Base-by-base conservation (phyloP, 2,329 filamentous ascomycete species). In the Colletotrichum truncatum region DNA sequence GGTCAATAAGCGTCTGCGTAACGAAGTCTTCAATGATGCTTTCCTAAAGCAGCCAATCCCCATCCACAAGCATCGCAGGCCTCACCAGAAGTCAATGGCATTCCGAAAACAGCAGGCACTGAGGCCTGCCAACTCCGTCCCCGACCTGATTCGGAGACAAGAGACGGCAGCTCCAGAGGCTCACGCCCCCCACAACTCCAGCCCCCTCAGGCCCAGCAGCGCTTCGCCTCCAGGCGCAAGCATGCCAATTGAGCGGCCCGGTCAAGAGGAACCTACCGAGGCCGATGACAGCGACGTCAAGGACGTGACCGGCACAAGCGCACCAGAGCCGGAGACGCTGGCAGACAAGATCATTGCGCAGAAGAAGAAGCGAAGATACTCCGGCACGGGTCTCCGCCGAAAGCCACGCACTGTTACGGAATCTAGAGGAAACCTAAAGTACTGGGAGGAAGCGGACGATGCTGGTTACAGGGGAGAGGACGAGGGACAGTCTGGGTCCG, bases 21-120 rank as follows among this genome's bases (percentile, higher is more conserved):
- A 97, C 74, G 93, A 97, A 76, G 94, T 98, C 1, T 91, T 98
- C 73, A 93, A 94, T 38, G 94, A 98, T 74, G 95, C 95, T 0
- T 98, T 98, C 73, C 83, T 93, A 43, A 93, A 94, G 64, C 91
- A 94, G 56, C 89, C 92, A 0, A 92, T 97, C 66, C 90, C 93
- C n/a, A 81, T 90, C 71, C 93, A 94, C 71, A 90, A 91, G 67
- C 90, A 94, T 66, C 89, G 91, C 30, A 87, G 88, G 67, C 91
- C 91, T 66, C 87, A 89, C 41, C 88, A 91, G 72, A 85, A 91
- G 58, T 85, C 87, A 11, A 82, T 94, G 32, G 85, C 91, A 28
- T 83, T 68, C 21, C 53, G 66, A 16, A 68, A 85, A 52, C 82
- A 84, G 66, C 76, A 82, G 6, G 72, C 82, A 5, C 71, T 84